Base-by-base conservation (phyloP, 768 basidiomycete species). In the Tremella fuciformis region DNA sequence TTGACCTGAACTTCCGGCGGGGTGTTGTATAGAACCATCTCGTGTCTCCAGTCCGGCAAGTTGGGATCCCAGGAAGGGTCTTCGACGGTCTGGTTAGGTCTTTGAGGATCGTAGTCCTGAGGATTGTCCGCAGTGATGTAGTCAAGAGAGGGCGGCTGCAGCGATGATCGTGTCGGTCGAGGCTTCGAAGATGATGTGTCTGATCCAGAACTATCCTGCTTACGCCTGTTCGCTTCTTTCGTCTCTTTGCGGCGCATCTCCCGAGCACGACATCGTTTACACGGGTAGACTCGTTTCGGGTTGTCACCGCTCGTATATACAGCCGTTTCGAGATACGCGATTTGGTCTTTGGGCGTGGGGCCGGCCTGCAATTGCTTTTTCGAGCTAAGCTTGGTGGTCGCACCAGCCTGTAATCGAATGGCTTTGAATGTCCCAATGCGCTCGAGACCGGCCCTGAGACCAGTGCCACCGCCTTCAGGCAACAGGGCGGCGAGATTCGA, bases 11-110 rank as follows among this genome's bases (percentile, higher is more conserved):
- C 83, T 42, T 89, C 81, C 64, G 93, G 89, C 0, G 89, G 82
- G 64, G 92, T 94, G 71, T 98, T 98, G 80, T 98, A 99, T 60
- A 98, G 88, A 49, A 99, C 86, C 68, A 99, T 92, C 61, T 78
- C 71, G 69, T 78, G 72, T 16, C 73, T 65, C 59, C 79, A 78
- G 60, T 77, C 79, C 48, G 71, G 40, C 22, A 37, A 24, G 13
- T 61, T 54, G 0, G 73, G 70, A 55, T 74, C 63, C 63, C 69
- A 74, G 29, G 59, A 50, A 8, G 73, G 73, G 42, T 70, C 69
- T 47, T 70, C 71, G 1, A 73, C 69, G 3, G 62, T 48, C 41
- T 70, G 71, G 38, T 54, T 59, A 11, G 8, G 39, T 39, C 61
- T 51, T 26, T 61, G 66, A 3, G 73, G 64, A 50, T 74, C 67